A percentile compares a stretch with the other conserved stretches of the same genome.
Evolutionary conservation across 1,284 basidiomycete species (phyloP).

Genomic region (Heterobasidion occidentale): DNA sequence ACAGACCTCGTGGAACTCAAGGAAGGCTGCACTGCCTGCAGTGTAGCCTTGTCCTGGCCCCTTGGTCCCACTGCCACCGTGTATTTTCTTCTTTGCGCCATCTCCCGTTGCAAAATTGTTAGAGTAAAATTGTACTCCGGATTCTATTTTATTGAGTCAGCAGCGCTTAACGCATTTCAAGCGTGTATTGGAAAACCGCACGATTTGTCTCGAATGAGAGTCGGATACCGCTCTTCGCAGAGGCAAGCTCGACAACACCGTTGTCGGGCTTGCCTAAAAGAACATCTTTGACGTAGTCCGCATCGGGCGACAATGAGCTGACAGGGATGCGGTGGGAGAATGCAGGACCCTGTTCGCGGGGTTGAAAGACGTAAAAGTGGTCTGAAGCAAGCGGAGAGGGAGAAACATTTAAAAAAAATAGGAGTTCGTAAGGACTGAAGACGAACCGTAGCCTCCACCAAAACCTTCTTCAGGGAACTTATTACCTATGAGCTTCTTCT

Average conservation of each 20-base stretch:
- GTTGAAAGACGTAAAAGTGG: constrained; percentile 54
- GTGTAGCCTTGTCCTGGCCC: constrained; percentile 54
- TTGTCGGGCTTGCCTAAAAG: constrained; percentile 30
- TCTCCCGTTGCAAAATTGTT: constrained; percentile 41
- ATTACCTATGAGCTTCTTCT: constrained; percentile 41
- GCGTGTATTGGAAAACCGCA: constrained; percentile 23
- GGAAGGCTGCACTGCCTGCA: constrained; percentile 55
- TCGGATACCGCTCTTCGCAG: constrained; percentile 50
- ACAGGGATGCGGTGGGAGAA: constrained; percentile 28
- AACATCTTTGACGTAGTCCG: constrained; percentile 43
- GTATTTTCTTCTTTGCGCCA: constrained; percentile 63
- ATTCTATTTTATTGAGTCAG: constrained; percentile 34
- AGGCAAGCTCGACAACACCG: constrained; percentile 45
- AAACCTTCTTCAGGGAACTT: constrained; percentile 49
- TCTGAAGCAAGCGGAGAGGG: constrained; percentile 28
- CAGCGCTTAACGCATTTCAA: background rate
- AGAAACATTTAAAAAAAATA: background rate
- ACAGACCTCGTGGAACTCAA: constrained; percentile 60
- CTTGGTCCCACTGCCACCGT: constrained; percentile 59
- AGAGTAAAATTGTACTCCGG: constrained; percentile 68
- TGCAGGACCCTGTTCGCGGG: constrained; percentile 28
- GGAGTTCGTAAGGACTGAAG: background rate
- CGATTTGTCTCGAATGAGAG: constrained; percentile 63
- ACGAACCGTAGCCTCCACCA: constrained; percentile 29
- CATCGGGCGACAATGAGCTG: constrained; percentile 20